Evolutionary conservation across 352 stramenopile genomes (phyloP).

Genomic region (Sclerospora graminicola): DNA sequence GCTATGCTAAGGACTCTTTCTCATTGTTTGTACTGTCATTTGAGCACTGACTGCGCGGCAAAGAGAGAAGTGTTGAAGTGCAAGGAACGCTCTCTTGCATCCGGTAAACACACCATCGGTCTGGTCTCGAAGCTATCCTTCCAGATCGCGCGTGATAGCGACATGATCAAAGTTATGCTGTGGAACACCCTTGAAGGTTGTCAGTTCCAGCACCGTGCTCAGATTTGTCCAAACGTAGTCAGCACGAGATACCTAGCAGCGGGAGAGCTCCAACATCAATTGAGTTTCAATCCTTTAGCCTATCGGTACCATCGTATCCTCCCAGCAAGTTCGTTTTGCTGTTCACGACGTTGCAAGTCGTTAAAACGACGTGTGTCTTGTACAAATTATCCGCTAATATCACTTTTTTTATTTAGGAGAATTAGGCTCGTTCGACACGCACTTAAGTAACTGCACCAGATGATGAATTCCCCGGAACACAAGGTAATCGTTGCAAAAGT

Average conservation of each 20-base stretch:
- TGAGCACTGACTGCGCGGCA: conserved; percentile 37
- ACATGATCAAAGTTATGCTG: conserved; percentile 65
- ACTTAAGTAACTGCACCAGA: too few species aligned
- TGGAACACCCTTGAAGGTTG: conserved; percentile 70
- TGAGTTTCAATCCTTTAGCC: conserved; percentile 76
- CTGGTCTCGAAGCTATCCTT: conserved; percentile 45
- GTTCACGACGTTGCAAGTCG: conserved; percentile 60
- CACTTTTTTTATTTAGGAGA: too few species aligned
- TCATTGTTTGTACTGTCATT: conserved; percentile 34
- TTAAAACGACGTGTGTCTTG: conserved; percentile 84
- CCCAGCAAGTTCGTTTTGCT: conserved; percentile 83
- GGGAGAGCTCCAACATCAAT: conserved; percentile 77
- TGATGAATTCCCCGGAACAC: too few species aligned
- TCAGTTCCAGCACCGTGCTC: conserved; percentile 45
- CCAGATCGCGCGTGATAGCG: conserved; percentile 61
- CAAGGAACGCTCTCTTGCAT: conserved; percentile 21
- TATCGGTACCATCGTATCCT: conserved; percentile 78
- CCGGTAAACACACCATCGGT: conserved; percentile 62
- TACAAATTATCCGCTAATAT: conserved; percentile 84
- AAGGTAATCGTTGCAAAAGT: too few species aligned
- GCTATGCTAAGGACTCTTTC: conserved; percentile 43
- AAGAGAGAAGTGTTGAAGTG: conserved; percentile 33
- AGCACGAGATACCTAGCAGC: conserved; percentile 58
- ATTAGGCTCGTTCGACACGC: too few species aligned
- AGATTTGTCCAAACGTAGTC: conserved; percentile 62